Percentiles rank a stretch among this genome's conserved stretches.
Evolutionary conservation across 148 eudicot genomes (phyloP).

Genomic region (Chenopodium berlandieri): DNA sequence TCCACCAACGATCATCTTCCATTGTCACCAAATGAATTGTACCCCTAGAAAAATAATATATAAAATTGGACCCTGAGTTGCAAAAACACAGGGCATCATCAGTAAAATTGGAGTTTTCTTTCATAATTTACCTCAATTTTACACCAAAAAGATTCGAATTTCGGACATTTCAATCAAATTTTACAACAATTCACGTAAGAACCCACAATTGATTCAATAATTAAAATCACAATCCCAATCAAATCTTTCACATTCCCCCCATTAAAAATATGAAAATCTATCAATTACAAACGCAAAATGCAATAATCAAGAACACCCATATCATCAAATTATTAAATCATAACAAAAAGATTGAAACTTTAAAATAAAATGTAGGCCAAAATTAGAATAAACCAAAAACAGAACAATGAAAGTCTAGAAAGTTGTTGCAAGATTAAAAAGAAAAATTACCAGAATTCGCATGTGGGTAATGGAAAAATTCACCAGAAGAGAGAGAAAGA

Average conservation of each 20-base stretch:
- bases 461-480: conserved; percentile 9
- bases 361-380: not conserved
- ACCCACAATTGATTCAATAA: not conserved
- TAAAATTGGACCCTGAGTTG: conserved; percentile 24
- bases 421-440: not conserved
- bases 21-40: conserved; percentile 28
- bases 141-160: not conserved
- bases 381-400: not conserved
- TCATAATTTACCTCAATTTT: not conserved
- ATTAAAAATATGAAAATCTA: not conserved
- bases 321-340: not conserved
- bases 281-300: not conserved
- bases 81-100: conserved; percentile 29
- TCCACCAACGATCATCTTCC: conserved; percentile 21
- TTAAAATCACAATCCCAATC: not conserved
- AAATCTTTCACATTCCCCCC: not conserved
- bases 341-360: conserved; percentile 16
- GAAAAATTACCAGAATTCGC: conserved; percentile 16
- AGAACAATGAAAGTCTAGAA: not conserved
- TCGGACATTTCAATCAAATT: not conserved
- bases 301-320: conserved; percentile 5
- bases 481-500: not conserved
- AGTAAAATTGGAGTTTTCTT: conserved; percentile 16
- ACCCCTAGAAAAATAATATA: not conserved
- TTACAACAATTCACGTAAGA: not conserved